phyloP scores from a whole-genome alignment of 495 filamentous ascomycete genomes.

The Penicillium soppii region DNA sequence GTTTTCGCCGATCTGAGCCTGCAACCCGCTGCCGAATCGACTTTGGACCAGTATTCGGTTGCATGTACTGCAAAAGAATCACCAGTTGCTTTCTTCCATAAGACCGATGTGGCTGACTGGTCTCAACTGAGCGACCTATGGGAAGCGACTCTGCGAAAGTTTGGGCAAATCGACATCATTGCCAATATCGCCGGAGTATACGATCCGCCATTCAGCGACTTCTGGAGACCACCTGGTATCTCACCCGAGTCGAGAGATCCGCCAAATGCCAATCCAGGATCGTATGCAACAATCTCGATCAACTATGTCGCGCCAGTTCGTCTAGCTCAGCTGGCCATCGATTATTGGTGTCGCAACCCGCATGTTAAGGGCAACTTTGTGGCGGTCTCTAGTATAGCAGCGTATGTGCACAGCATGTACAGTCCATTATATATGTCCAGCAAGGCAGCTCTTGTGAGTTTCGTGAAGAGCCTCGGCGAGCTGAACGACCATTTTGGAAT shows the following conservation, averaged over 20 bases:
- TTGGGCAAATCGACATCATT: not conserved
- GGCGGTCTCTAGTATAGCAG: not conserved
- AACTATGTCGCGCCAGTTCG: not conserved
- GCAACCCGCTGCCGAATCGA: not conserved
- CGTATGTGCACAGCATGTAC: not conserved
- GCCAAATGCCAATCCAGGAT: not conserved
- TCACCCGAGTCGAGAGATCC: not conserved
- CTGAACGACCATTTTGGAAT: not conserved
- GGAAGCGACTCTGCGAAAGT: not conserved
- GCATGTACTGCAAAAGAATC: not conserved
- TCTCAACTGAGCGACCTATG: not conserved
- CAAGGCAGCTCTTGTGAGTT: not conserved
- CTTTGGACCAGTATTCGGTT: not conserved
- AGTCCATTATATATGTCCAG: constrained; percentile 1
- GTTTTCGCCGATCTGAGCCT: not conserved
- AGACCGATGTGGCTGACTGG: not conserved
- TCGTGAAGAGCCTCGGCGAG: not conserved
- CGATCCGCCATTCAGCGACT: not conserved
- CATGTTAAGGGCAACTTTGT: not conserved
- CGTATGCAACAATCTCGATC: not conserved
- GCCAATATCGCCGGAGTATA: not conserved
- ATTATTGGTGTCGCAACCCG: not conserved
- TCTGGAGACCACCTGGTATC: not conserved
- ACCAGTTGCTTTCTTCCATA: not conserved
- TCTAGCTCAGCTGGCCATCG: not conserved